Conservation (phyloP, 352 stramenopile genomes). For the Phytopythium mirpurense region DNA sequence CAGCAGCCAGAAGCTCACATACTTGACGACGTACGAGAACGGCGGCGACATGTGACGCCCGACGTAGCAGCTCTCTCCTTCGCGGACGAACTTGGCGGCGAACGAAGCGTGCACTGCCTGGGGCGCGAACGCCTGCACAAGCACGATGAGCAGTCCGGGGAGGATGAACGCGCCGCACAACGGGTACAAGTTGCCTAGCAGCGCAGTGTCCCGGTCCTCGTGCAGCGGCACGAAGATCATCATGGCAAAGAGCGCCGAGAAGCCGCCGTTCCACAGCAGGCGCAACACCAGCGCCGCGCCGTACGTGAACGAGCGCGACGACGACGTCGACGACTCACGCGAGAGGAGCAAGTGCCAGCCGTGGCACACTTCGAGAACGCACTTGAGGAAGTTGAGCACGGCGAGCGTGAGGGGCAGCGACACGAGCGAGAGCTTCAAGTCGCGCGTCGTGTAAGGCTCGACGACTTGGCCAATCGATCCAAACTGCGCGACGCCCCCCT, state of each 20-base stretch:
- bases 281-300: constrained; percentile 39
- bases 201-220: constrained; percentile 30
- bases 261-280: constrained; percentile 58
- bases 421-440: constrained; percentile 49
- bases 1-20: constrained; percentile 57
- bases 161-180: constrained; percentile 38
- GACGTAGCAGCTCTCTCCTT: constrained; percentile 68
- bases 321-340: constrained; percentile 37
- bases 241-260: constrained; percentile 42
- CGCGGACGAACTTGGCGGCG: constrained; percentile 63
- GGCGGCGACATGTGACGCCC: constrained; percentile 60
- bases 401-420: constrained; percentile 46
- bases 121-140: constrained; percentile 44
- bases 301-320: constrained; percentile 59
- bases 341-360: constrained; percentile 57
- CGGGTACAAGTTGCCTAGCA: constrained; percentile 42
- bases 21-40: constrained; percentile 54
- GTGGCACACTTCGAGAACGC: constrained; percentile 56
- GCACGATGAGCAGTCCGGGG: constrained; percentile 43
- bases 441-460: constrained; percentile 39
- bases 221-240: constrained; percentile 65
- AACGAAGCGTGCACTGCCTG: constrained; percentile 52
- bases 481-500: constrained; percentile 51
- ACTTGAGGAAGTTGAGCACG: constrained; percentile 50
- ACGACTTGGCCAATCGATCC: constrained; percentile 47